Percentiles rank a stretch among this genome's conserved stretches.
Evolutionary conservation across 2,329 filamentous ascomycete species (phyloP).

Genomic region (Cercospora zeae-maydis): DNA sequence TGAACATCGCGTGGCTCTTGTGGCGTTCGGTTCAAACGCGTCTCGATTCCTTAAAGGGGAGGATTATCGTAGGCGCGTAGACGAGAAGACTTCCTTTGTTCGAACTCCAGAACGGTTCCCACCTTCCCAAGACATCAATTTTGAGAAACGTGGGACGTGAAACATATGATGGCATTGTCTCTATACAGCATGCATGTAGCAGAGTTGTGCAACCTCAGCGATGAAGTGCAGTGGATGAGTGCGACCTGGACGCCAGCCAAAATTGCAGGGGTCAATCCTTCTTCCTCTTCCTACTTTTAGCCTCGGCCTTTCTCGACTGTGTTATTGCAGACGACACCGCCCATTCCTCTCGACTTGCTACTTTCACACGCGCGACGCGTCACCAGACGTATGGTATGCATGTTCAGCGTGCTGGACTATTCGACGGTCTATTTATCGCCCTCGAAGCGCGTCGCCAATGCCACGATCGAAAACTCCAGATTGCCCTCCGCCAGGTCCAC

Average conservation of each 20-base stretch:
- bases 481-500: slow-evolving; percentile 40
- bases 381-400: neutral
- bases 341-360: neutral
- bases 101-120: neutral
- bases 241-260: neutral
- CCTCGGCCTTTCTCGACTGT: neutral
- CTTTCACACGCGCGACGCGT: neutral
- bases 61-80: neutral
- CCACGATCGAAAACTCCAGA: slow-evolving; percentile 46
- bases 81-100: neutral
- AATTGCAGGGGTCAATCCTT: neutral
- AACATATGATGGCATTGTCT: neutral
- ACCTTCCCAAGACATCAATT: neutral
- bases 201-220: neutral
- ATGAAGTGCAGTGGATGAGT: neutral
- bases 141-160: too few relatives aligned
- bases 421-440: neutral
- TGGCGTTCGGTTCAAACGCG: slow-evolving; percentile 5
- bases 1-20: slow-evolving; percentile 1
- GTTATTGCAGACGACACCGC: neutral
- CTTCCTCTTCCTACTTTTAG: neutral
- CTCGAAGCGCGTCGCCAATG: slow-evolving; percentile 34
- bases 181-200: neutral
- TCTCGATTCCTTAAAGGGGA: neutral
- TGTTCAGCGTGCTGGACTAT: neutral